Evolutionary conservation across 768 basidiomycete species (phyloP), one percentile per base, ranked within the genome.

Genomic region (Leccinellum luteum): DNA sequence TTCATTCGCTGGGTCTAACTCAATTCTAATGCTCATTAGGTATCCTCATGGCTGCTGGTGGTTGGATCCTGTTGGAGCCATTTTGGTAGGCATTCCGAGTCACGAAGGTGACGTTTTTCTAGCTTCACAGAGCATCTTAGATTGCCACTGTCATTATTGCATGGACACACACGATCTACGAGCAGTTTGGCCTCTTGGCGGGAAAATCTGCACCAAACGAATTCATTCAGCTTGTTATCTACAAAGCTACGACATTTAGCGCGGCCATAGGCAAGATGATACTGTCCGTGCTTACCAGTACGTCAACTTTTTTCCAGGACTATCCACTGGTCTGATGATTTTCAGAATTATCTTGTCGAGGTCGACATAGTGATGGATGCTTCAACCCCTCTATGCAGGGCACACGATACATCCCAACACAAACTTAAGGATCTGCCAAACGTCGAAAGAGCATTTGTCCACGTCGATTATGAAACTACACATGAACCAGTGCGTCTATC

Each of bases 211-310:
- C 96, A 75, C 89, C 94, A 2, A 85, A 89, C 61, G 91, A 95
- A 15, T 97, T 97, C 69, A 73, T 92, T 51, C 92, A 97, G 66
- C 82, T 97, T 32, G 79, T 98, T 67, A 89, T 90, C 56, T 98
- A 98, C 81, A 98, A 98, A 65, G 76, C 73, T 17, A 83, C 85
- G 72, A 98, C 93, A 7, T 98, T 97, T 74, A 89, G 84, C 66
- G 81, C 87, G 7, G 86, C 90, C 32, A 95, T 98, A 52, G 81
- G 87, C 57, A 85, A 89, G 69, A 78, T 30, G 96, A 98, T 70
- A 94, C 92, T 8, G 92, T 94, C 56, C 81, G 94, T 57, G 95
- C 94, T 13, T 98, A 98, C 66, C 93, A 97, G 88, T 90, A 64
- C 51, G 80, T 51, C 13, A 15, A 15, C 13, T 3, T 38, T 21